phyloP scores from a whole-genome alignment of 148 eudicot species.

The Fagopyrum homotropicum region DNA sequence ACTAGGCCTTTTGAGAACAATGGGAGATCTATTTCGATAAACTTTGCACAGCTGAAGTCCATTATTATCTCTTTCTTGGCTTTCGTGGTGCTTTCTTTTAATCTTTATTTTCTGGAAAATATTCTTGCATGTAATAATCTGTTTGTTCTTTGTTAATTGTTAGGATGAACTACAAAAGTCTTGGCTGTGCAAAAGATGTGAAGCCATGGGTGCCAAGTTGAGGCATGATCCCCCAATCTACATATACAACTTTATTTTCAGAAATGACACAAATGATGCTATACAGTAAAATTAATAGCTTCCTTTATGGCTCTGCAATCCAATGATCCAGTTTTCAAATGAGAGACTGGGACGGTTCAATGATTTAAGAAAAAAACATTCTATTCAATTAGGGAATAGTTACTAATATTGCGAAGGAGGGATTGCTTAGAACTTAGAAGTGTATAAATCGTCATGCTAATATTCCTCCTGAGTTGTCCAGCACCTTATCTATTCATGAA shows the following conservation, averaged over 20 bases:
- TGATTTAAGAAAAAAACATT: too few relatives aligned
- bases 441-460: too few relatives aligned
- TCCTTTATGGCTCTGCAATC: neutral
- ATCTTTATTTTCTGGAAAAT: neutral
- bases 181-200: constrained; percentile 92
- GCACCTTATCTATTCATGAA: too few relatives aligned
- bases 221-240: constrained; percentile 34
- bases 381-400: too few relatives aligned
- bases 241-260: neutral
- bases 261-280: neutral
- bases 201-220: constrained; percentile 90
- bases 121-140: neutral
- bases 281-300: neutral
- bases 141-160: constrained; percentile 5
- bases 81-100: too few relatives aligned
- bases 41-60: too few relatives aligned
- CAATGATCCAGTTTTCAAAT: neutral
- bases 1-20: neutral
- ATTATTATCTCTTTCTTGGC: too few relatives aligned
- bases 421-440: too few relatives aligned
- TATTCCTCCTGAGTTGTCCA: too few relatives aligned
- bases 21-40: neutral
- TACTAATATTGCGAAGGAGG: too few relatives aligned
- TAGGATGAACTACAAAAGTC: constrained; percentile 90
- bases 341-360: neutral